Percentiles rank a stretch among this genome's conserved stretches.
phyloP scores from a whole-genome alignment of 345 rosid species.

The Noccaea caerulescens region DNA sequence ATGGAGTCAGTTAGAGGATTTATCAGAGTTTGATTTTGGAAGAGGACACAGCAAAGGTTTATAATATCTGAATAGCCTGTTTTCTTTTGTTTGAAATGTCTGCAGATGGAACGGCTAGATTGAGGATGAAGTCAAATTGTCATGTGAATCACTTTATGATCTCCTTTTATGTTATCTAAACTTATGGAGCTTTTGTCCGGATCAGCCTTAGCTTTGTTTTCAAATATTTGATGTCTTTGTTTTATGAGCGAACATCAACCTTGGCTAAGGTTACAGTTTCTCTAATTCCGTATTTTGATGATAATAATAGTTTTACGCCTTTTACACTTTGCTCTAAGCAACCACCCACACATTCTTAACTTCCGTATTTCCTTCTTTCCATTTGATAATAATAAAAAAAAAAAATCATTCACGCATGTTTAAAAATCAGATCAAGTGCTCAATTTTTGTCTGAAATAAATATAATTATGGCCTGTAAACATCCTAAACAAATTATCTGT shows the following conservation, averaged over 20 bases:
- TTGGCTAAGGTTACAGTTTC: conserved; percentile 30
- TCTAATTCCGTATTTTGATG: neutral
- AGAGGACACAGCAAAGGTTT: neutral
- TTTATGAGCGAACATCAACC: conserved; percentile 30
- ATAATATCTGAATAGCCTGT: neutral
- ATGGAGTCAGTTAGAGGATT: neutral
- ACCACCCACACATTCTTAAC: neutral
- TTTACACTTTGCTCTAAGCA: neutral
- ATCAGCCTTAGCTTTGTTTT: conserved; percentile 33
- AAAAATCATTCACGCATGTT: too few relatives aligned
- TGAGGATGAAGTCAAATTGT: conserved; percentile 44
- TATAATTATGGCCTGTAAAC: too few relatives aligned
- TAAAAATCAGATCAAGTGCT: too few relatives aligned
- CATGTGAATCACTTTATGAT: conserved; percentile 22
- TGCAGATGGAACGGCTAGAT: conserved; percentile 90
- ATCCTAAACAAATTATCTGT: too few relatives aligned
- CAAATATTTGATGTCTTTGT: conserved; percentile 26
- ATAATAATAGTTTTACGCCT: neutral
- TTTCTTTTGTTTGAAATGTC: conserved; percentile 9
- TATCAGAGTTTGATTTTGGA: too few relatives aligned
- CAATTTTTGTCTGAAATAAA: too few relatives aligned
- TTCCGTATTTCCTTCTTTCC: neutral
- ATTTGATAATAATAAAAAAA: too few relatives aligned
- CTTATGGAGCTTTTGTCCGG: conserved; percentile 33
- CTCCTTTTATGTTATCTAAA: conserved; percentile 35